Evolutionary conservation across 441 rosid species (phyloP), one percentile per base, ranked within the genome.

Genomic region (Pelargonium myrrhifolium): DNA sequence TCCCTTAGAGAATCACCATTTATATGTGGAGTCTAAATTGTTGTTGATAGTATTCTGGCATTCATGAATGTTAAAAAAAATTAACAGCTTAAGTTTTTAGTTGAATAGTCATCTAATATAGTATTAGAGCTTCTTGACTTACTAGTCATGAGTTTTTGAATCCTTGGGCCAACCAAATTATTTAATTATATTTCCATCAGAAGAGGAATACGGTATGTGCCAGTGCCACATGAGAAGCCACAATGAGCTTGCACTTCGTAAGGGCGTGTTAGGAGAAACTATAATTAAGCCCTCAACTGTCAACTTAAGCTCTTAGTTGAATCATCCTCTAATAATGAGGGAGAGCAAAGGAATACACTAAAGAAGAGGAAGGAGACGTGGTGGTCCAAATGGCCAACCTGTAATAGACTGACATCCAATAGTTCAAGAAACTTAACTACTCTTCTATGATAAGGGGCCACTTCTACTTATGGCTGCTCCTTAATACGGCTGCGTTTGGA

Each of bases 1-100:
- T 60, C 4, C 17, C 42, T 61, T 11, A 61, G 11, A 31, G 37
- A 18, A 61, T 61, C 65, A 61, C 20, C 43, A 35, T 18, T 28
- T 61, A 61, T 31, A 61, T 26, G 63, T 26, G 63, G 37, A 24
- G 39, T 35, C 43, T 35, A 60, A 60, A 60, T 60, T 15, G 31
- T 26, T 37, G 15, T 26, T 26, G 9, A 26, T 26, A 26, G 17
- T 60, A 60, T 11, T 60, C 39, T 11, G 63, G 63, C 28, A 60
- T 24, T 24, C 63, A 60, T 60, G 39, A 4, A 39, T 1, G 28
- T n/a, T n/a, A 60, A 24, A 3, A 22, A 60, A 28, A 28, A 40
- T 40, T 40, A 10, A 40, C 45, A 40, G 45, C 45, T 40, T 40
- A 40, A 40, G 45, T 9, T 40, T 40, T 40, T 6, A 40, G 45